Percentiles rank a stretch among this genome's conserved stretches.
Conservation (phyloP, 2,329 filamentous ascomycete genomes). For the Trichoderma brevicompactum region DNA sequence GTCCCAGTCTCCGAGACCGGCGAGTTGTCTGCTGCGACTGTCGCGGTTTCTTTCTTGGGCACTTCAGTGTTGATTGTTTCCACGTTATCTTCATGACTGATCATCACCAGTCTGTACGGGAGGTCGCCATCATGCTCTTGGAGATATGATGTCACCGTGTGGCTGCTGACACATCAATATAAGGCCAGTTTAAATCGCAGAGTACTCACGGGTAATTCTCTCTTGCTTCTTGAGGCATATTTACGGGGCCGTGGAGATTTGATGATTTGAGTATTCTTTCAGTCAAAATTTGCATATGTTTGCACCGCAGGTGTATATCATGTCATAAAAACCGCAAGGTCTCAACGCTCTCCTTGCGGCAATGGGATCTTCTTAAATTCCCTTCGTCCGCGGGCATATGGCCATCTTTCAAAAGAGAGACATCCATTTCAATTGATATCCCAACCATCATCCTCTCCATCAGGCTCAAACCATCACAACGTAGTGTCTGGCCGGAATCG, state of each 20-base stretch:
- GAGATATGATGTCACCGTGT: slow-evolving; percentile 8
- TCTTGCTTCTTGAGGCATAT: slow-evolving; percentile 5
- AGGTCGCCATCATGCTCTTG: neutral
- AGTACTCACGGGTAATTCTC: slow-evolving; percentile 15
- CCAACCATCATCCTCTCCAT: slow-evolving; percentile 1
- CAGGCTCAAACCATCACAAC: slow-evolving; percentile 1
- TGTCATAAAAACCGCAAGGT: neutral
- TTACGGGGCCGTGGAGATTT: neutral
- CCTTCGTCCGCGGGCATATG: neutral
- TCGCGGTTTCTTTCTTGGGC: neutral
- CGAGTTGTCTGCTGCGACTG: neutral
- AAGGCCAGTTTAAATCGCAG: neutral
- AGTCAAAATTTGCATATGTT: neutral
- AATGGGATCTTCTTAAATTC: slow-evolving; percentile 11
- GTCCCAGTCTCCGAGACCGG: slow-evolving; percentile 1
- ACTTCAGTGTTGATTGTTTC: neutral
- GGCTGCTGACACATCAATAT: slow-evolving; percentile 15
- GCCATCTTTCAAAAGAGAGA: neutral
- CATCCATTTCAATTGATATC: slow-evolving; percentile 4
- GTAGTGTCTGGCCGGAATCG: slow-evolving; percentile 20
- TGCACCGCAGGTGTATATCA: too few relatives aligned
- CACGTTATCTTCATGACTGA: neutral
- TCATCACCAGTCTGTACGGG: neutral
- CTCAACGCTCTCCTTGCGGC: neutral
- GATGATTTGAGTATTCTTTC: neutral